Evolutionary conservation across 768 basidiomycete species (phyloP).

Genomic region (Leccinum aurantiacum): DNA sequence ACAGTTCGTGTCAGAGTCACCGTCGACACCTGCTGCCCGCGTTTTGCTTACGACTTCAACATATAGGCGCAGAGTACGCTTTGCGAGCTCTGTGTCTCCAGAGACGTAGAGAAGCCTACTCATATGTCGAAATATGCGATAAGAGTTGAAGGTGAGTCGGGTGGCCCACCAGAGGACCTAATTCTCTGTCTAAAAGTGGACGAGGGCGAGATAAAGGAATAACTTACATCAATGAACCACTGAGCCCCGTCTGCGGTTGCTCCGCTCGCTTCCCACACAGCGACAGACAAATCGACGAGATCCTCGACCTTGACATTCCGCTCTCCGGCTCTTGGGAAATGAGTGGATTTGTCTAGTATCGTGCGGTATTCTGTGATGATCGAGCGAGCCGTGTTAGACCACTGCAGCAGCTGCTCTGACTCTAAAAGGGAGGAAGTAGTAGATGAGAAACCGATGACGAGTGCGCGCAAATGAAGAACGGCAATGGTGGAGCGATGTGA

Average conservation of each 20-base stretch:
- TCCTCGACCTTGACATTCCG: conserved; percentile 78
- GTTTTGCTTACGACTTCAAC: conserved; percentile 83
- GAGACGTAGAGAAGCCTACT: conserved; percentile 65
- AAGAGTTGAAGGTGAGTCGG: conserved; percentile 90
- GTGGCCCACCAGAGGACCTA: conserved; percentile 95
- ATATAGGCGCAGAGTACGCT: conserved; percentile 77
- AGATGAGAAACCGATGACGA: conserved; percentile 51
- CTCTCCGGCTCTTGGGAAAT: conserved; percentile 81
- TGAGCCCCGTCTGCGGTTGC: conserved; percentile 58
- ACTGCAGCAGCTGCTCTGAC: conserved; percentile 42
- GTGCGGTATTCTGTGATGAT: conserved; percentile 71
- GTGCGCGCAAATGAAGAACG: conserved; percentile 70
- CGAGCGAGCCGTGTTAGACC: conserved; percentile 64
- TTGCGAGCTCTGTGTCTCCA: conserved; percentile 61
- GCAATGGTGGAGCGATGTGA: conserved; percentile 70
- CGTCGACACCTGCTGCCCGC: conserved; percentile 48
- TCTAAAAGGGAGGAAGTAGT: conserved; percentile 18
- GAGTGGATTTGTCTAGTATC: conserved; percentile 65
- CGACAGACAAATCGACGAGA: conserved; percentile 78
- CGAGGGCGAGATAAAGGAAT: background rate
- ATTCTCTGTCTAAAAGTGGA: background rate
- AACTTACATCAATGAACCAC: conserved; percentile 82
- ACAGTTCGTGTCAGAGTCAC: conserved; percentile 61
- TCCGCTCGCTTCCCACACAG: conserved; percentile 77
- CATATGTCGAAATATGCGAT: conserved; percentile 82